Base-by-base conservation (phyloP, 257 asterid species). In the Rauvolfia tetraphylla region DNA sequence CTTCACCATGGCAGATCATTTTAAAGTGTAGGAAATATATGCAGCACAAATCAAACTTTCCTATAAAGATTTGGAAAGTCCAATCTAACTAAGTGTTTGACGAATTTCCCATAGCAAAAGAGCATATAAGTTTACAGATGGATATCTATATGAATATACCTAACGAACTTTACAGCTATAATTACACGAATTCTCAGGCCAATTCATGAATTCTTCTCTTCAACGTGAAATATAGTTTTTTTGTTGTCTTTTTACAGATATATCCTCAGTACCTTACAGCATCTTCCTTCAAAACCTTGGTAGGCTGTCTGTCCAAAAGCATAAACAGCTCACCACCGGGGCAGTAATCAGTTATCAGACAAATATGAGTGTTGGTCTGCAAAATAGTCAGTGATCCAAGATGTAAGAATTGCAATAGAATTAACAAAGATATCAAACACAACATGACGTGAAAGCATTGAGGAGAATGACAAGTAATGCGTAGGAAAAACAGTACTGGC, bases 301-400 rank as follows among this genome's bases (percentile, higher is more conserved):
- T 51, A 23, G 76, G 65, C 66, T 72, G 66, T 20, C 49, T 72
- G 41, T 72, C 76, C 76, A 72, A 38, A 72, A 72, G 66, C 76
- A 72, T 29, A 49, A 72, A 72, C 34, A 72, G 76, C 27, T 72
- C 76, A 29, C 76, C 76, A 31, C 76, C 76, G 11, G 76, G 49
- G 66, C 33, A 72, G 76, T 72, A 72, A 72, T 72, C 99, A 31
- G 97, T 95, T 76, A 95, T 90, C 82, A 92, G 84, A 83, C 98
- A 92, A 73, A 95, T 84, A 83, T 95, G 99, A 71, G 97, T 91
- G 73, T 89, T 90, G 38, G 99, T 95, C 99, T 94, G 96, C 83
- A 86, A 74, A 81, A 36, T 58, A 71, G 68, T 49, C 29, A 79
- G 38, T 42, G 72, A 63, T 78, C 56, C 77, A 80, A 29, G 22